Evolutionary conservation across 768 basidiomycete genomes (phyloP).

Genomic region (Boletales sp.): DNA sequence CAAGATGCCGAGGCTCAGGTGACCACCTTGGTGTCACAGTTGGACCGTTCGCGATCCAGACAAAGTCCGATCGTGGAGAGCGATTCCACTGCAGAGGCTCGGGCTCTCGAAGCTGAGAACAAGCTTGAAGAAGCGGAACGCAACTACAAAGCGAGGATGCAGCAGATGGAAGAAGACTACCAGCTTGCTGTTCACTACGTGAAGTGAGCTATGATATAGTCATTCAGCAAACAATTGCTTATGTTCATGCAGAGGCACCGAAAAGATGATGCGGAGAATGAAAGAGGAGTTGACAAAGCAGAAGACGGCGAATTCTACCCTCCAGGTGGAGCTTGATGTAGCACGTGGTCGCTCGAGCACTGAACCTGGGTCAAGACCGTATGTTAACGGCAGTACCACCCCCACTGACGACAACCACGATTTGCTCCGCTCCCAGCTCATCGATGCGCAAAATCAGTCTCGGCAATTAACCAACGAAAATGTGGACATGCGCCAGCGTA

Average conservation of each 20-base stretch:
- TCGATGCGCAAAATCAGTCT: slow-evolving; percentile 73
- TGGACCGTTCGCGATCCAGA: slow-evolving; percentile 60
- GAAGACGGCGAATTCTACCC: slow-evolving; percentile 71
- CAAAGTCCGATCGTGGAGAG: slow-evolving; percentile 49
- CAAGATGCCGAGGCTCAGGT: slow-evolving; percentile 74
- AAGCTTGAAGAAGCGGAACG: slow-evolving; percentile 78
- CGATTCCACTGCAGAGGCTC: slow-evolving; percentile 37
- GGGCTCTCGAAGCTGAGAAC: slow-evolving; percentile 67
- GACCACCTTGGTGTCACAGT: slow-evolving; percentile 56
- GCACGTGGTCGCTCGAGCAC: slow-evolving; percentile 56
- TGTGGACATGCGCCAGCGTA: slow-evolving; percentile 67
- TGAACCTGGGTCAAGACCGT: slow-evolving; percentile 47
- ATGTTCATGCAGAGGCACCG: slow-evolving; percentile 68
- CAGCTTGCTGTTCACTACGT: slow-evolving; percentile 96
- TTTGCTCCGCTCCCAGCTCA: slow-evolving; percentile 63
- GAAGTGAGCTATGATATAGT: slow-evolving; percentile 58
- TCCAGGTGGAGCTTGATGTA: slow-evolving; percentile 82
- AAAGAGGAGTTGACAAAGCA: slow-evolving; percentile 93
- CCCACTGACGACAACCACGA: slow-evolving; percentile 74
- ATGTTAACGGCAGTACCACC: slow-evolving; percentile 73
- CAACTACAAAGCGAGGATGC: slow-evolving; percentile 73
- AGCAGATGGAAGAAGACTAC: slow-evolving; percentile 93
- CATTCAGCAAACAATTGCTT: slow-evolving; percentile 10
- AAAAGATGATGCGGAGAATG: slow-evolving; percentile 96
- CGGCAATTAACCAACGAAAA: slow-evolving; percentile 73